Evolutionary conservation across 2,329 filamentous ascomycete genomes (phyloP).

Genomic region (Calonectria leucothoes): DNA sequence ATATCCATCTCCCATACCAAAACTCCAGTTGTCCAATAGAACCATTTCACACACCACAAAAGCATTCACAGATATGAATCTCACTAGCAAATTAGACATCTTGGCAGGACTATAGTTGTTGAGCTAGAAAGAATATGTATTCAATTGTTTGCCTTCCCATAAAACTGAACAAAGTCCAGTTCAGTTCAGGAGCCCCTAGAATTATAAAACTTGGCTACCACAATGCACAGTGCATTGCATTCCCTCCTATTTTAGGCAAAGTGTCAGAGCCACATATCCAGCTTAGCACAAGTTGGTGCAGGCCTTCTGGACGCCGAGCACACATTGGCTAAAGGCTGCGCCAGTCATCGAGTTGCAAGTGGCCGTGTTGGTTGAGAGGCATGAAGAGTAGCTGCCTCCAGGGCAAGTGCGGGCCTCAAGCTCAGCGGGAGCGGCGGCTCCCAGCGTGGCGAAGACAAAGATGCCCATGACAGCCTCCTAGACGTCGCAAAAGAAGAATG

Average conservation of each 20-base stretch:
- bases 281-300: neutral
- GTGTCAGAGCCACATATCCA: neutral
- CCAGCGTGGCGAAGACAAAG: neutral
- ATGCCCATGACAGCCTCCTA: neutral
- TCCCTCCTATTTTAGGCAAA: neutral
- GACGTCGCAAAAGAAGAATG: neutral
- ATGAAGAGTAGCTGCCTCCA: neutral
- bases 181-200: neutral
- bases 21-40: too few relatives aligned
- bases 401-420: neutral
- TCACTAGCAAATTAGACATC: too few relatives aligned
- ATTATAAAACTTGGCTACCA: neutral
- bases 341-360: neutral
- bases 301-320: neutral
- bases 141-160: neutral
- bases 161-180: neutral
- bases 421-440: neutral
- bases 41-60: too few relatives aligned
- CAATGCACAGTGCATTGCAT: neutral
- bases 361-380: neutral
- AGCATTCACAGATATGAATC: too few relatives aligned
- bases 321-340: neutral
- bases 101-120: too few relatives aligned
- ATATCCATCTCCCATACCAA: too few relatives aligned
- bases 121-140: neutral